Evolutionary conservation across 345 rosid species (phyloP).

Genomic region (Rhodamnia argentea): DNA sequence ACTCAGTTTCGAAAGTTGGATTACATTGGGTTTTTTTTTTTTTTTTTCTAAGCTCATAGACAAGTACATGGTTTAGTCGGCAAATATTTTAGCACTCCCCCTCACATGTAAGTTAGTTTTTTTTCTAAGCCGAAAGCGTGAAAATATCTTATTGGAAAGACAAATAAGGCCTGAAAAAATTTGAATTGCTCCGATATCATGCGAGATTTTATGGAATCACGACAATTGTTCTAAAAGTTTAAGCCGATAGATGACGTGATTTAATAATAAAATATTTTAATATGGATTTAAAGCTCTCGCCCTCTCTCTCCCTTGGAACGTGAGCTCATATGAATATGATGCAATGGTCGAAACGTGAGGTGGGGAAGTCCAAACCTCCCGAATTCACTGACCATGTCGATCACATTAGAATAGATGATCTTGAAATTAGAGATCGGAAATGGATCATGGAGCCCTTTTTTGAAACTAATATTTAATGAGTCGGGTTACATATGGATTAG

Average conservation of each 20-base stretch:
- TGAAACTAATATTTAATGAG: background rate
- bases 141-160: background rate
- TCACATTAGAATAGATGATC: background rate
- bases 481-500: accelerated
- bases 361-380: background rate
- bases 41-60: accelerated
- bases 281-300: background rate
- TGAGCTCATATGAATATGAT: background rate
- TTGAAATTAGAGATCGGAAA: background rate
- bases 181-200: accelerated
- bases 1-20: background rate
- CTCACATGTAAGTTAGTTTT: accelerated
- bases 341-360: background rate
- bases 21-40: background rate
- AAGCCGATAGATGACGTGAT: background rate
- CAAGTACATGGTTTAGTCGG: accelerated
- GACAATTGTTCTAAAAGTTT: accelerated
- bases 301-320: background rate
- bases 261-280: background rate
- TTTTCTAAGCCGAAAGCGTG: background rate
- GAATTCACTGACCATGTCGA: background rate
- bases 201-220: accelerated
- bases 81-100: accelerated
- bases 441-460: background rate
- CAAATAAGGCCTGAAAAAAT: background rate